Evolutionary conservation across 148 eudicot genomes (phyloP).

Genomic region (Fagopyrum esculentum): DNA sequence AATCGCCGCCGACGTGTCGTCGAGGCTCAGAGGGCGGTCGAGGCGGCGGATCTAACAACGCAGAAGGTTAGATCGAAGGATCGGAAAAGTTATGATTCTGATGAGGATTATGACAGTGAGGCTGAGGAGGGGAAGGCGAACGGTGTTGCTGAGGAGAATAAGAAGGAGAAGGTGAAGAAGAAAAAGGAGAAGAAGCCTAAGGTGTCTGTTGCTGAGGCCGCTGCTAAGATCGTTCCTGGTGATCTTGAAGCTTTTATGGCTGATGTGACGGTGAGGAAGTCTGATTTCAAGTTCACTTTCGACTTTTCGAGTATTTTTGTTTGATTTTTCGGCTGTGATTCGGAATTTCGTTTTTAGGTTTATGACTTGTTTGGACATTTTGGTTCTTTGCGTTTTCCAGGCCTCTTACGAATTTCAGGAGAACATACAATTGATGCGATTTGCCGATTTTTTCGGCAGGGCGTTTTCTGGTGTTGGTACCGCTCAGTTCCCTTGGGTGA

Average conservation of each 20-base stretch:
- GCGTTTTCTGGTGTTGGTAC: constrained; percentile 56
- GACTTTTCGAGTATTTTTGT: background rate
- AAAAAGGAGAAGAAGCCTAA: constrained; percentile 68
- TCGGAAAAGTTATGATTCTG: constrained; percentile 25
- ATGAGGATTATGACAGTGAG: constrained; percentile 34
- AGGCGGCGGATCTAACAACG: constrained; percentile 8
- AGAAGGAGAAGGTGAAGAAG: constrained; percentile 32
- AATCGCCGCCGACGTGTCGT: constrained; percentile 45
- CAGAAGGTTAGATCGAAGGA: constrained; percentile 33
- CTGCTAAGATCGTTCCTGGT: constrained; percentile 48
- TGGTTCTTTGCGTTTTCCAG: constrained; percentile 21
- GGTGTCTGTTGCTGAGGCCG: constrained; percentile 60
- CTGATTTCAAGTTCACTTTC: background rate
- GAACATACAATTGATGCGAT: constrained; percentile 73
- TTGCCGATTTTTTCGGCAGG: constrained; percentile 76
- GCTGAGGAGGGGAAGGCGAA: constrained; percentile 29
- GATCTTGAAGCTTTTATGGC: constrained; percentile 46
- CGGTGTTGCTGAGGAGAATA: constrained; percentile 31
- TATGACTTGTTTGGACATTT: constrained; percentile 4
- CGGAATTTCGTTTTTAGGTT: background rate
- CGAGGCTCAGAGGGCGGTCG: constrained; percentile 41
- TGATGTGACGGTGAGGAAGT: constrained; percentile 42
- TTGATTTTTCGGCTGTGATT: background rate
- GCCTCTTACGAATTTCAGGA: constrained; percentile 51
- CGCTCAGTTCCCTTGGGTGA: constrained; percentile 75